Evolutionary conservation across 371 early-diverging fungal species (phyloP), one percentile per base, ranked within the genome.

Genomic region (Amoeboradix gromovi): DNA sequence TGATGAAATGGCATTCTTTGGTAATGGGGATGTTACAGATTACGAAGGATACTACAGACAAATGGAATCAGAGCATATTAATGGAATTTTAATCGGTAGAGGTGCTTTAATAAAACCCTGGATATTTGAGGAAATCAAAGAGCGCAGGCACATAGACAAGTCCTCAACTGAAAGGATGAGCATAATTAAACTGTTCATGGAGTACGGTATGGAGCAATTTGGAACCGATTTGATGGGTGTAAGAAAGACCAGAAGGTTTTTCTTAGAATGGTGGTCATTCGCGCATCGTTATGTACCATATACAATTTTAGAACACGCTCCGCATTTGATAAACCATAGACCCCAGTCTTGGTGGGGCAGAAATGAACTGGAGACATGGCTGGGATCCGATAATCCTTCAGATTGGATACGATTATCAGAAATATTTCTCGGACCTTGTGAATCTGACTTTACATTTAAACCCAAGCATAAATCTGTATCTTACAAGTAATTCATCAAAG

Each of bases 41-140:
- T 87, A 81, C 67, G 84, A 88, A 68, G 92, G 93, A 71, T 92
- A 92, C 74, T 85, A 86, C 73, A 75, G 74, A 0, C 80, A 82
- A 31, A 72, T 85, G 71, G 80, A 85, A 70, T 71, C 78, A 17
- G 76, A 78, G 29, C 77, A 81, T 29, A 82, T 87, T 1, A 89
- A 87, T 74, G 94, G 94, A 22, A 77, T 89, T 29, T 91, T 96
- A 93, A 85, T 96, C 70, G 94, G 88, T 0, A 78, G 84, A 28
- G 86, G 89, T 27, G 90, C 89, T 1, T 77, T 91, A 71, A 89
- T 94, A 74, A 96, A 96, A 80, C 97, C 97, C 2, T 96, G 97
- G 97, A 77, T 96, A 1, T 91, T 91, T 77, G 81, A 84, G 1
- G 96, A 95, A 75, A 92, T 95, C 73, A 85, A 87, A 71, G 82